Percentiles rank a stretch among this genome's conserved stretches.
Conservation (phyloP, 768 basidiomycete genomes). For the Albatrellus ellisii region DNA sequence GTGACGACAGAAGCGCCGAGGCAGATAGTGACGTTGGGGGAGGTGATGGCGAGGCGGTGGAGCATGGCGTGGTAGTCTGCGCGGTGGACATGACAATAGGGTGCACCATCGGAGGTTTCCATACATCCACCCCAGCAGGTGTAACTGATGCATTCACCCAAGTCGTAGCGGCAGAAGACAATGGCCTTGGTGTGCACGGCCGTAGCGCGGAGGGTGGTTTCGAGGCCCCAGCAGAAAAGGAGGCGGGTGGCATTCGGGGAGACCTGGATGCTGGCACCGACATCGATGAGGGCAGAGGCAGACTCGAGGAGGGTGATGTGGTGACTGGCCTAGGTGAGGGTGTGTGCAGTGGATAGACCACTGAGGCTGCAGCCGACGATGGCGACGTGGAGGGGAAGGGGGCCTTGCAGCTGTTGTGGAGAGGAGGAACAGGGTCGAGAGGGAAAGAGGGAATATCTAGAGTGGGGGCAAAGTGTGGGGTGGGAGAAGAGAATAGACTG, state of each 20-base stretch:
- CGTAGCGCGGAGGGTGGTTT: slow-evolving; percentile 17
- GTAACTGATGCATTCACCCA: slow-evolving; percentile 25
- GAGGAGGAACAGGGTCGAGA: slow-evolving; percentile 13
- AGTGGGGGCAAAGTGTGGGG: no score
- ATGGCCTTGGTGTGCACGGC: slow-evolving; percentile 26
- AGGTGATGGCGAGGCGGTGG: slow-evolving; percentile 20
- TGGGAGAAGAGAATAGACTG: no score
- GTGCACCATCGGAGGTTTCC: slow-evolving; percentile 21
- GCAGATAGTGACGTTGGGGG: slow-evolving; percentile 20
- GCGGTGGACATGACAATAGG: slow-evolving; percentile 30
- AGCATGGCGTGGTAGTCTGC: slow-evolving; percentile 30
- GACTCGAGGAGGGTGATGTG: slow-evolving; percentile 26
- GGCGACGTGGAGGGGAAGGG: slow-evolving; percentile 23
- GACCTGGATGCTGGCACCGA: slow-evolving; percentile 31
- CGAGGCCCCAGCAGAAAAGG: slow-evolving; percentile 26
- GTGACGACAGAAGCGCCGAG: slow-evolving; percentile 21
- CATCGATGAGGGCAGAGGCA: slow-evolving; percentile 25
- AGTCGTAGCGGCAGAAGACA: slow-evolving; percentile 24
- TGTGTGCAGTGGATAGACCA: slow-evolving; percentile 26
- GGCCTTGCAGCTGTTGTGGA: slow-evolving; percentile 19
- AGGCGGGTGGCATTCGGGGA: slow-evolving; percentile 27
- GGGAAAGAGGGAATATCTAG: no score
- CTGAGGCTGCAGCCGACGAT: slow-evolving; percentile 30
- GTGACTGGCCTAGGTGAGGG: slow-evolving; percentile 22
- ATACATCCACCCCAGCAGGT: slow-evolving; percentile 23